A percentile compares a stretch with the other conserved stretches of the same genome.
Evolutionary conservation across 1,284 basidiomycete species (phyloP).

Genomic region (Rugiboletus extremiorientalis): DNA sequence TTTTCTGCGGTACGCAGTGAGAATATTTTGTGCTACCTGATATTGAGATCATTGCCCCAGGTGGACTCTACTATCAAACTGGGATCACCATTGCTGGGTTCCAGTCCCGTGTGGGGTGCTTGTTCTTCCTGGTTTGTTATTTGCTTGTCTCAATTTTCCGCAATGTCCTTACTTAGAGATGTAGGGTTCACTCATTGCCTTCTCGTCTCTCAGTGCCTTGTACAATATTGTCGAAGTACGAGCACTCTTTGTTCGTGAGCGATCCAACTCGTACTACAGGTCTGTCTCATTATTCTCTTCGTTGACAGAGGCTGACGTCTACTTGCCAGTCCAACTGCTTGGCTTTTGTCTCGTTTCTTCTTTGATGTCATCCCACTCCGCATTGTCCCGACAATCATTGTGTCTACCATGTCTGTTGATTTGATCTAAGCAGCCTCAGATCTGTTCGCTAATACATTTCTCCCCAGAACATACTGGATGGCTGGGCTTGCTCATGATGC

Average conservation of each 20-base stretch:
- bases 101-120: slow-evolving; percentile 86
- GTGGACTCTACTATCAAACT: slow-evolving; percentile 83
- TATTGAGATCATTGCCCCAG: slow-evolving; percentile 35
- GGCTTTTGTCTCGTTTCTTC: slow-evolving; percentile 80
- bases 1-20: slow-evolving; percentile 64
- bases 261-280: slow-evolving; percentile 81
- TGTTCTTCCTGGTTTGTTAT: slow-evolving; percentile 82
- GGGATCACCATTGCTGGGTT: slow-evolving; percentile 83
- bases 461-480: slow-evolving; percentile 83
- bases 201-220: slow-evolving; percentile 84
- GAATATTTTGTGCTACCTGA: not conserved
- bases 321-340: slow-evolving; percentile 68
- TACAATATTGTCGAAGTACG: slow-evolving; percentile 83
- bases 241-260: slow-evolving; percentile 83
- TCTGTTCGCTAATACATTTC: slow-evolving; percentile 20
- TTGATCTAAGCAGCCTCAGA: slow-evolving; percentile 19
- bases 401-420: slow-evolving; percentile 65
- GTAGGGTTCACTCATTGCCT: slow-evolving; percentile 82
- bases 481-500: slow-evolving; percentile 75
- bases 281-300: slow-evolving; percentile 26
- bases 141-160: not conserved
- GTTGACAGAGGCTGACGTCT: slow-evolving; percentile 6
- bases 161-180: slow-evolving; percentile 1
- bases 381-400: slow-evolving; percentile 80
- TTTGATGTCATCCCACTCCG: slow-evolving; percentile 87